Percentiles rank a stretch among this genome's conserved stretches.
These are phyloP conservation scores for Carex littledalei DNA, from an alignment of 176 grass and related monocot genomes.

Conservation along the genomic window DNA sequence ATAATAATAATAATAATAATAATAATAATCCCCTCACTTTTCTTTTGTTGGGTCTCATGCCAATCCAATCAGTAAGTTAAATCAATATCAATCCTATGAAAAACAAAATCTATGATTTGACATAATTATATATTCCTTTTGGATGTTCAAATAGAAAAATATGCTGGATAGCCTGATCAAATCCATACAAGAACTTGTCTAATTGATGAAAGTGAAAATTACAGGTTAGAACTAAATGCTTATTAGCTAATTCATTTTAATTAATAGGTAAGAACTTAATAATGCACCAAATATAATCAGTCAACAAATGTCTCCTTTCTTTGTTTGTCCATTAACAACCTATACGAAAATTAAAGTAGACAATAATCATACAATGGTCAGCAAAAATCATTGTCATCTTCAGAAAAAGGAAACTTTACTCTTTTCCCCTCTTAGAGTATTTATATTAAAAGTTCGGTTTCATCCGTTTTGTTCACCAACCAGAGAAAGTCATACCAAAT, in stretches of 20 bases:
- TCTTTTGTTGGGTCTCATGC: background rate
- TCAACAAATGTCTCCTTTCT: background rate
- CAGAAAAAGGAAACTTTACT: background rate
- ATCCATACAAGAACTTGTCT: too few species aligned
- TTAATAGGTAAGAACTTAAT: background rate
- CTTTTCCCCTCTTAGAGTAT: constrained; percentile 7
- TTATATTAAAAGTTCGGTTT: background rate
- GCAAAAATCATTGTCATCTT: background rate
- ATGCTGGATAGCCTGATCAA: background rate
- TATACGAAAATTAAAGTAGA: background rate
- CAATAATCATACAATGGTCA: background rate
- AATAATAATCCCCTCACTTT: background rate
- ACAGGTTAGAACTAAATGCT: background rate
- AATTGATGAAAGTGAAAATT: background rate
- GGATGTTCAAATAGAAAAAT: background rate
- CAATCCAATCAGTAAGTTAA: background rate
- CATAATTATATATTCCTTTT: background rate
- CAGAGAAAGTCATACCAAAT: constrained; percentile 9
- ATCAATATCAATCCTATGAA: background rate
- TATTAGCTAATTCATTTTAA: background rate
- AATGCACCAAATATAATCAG: background rate
- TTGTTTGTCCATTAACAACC: background rate
- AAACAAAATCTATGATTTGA: background rate
- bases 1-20: too few species aligned
- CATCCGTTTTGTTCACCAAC: constrained; percentile 8